Evolutionary conservation across 2,329 filamentous ascomycete genomes (phyloP), one percentile per base, ranked within the genome.

Genomic region (Zymoseptoria tritici): DNA sequence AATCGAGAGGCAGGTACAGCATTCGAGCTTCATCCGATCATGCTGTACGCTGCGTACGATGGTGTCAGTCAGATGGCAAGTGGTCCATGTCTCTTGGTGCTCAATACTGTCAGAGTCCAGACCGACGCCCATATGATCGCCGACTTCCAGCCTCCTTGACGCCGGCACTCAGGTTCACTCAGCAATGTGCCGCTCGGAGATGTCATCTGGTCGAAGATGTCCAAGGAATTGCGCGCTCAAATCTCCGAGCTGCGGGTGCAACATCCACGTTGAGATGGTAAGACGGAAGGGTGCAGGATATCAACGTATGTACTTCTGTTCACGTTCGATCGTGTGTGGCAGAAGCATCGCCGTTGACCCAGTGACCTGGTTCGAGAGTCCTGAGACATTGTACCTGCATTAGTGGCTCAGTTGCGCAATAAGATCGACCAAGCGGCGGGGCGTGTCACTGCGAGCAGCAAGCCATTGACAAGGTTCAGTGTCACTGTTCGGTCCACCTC

Each of bases 361-460:
- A 50, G 57, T 60, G 62, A 63, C 62, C 59, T 21, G 62, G 62
- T 54, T 62, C 49, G 57, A 56, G 54, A 59, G 26, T 54, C 46
- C 57, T 60, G 60, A 63, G 55, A 67, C 60, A 66, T 57, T 52
- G 68, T 70, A 66, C 68, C 68, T 70, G 68, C 68, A 67, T 68
- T 69, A 69, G 66, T 62, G 57, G 50, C 55, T 49, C n/a, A 49
- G 60, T 68, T 70, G 67, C 68, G 68, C 67, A 66, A 68, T 67
- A 31, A 46, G 61, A 66, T 21, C 62, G 62, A 60, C 57, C 63
- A 57, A 60, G 49, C 54, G 51, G 59, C 62, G 65, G 62, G 61
- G 57, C 56, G 59, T 56, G 57, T 64, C 58, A 58, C 56, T 58
- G 57, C 57, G 59, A 64, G 63, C 60, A 56, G 60, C 60, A 55